These are phyloP conservation scores for Exophiala lecanii-corni DNA, from an alignment of 2,329 filamentous ascomycete species.

Conservation along the genomic window DNA sequence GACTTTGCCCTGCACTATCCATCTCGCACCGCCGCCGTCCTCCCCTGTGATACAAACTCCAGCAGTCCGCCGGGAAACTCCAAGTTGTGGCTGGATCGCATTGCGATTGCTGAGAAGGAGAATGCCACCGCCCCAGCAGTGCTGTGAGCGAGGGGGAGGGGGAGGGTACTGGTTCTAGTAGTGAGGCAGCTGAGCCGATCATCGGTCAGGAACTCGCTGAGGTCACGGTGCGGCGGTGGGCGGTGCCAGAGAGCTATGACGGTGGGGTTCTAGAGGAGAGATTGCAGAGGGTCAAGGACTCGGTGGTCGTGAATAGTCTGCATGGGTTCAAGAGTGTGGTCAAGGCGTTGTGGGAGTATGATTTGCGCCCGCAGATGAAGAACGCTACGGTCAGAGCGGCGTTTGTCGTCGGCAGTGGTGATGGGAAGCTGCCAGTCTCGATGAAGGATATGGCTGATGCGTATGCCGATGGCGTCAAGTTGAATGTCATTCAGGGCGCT, in stretches of 20 bases:
- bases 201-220: constrained; percentile 62
- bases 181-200: too few species aligned
- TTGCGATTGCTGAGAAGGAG: constrained; percentile 60
- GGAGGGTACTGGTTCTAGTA: too few species aligned
- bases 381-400: constrained; percentile 22
- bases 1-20: constrained; percentile 67
- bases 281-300: constrained; percentile 58
- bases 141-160: too few species aligned
- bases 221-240: constrained; percentile 72
- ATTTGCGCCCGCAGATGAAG: constrained; percentile 43
- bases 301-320: constrained; percentile 66
- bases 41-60: constrained; percentile 75
- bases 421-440: constrained; percentile 70
- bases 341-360: constrained; percentile 54
- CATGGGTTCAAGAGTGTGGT: constrained; percentile 76
- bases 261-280: constrained; percentile 43
- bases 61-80: constrained; percentile 69
- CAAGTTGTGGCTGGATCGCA: constrained; percentile 73
- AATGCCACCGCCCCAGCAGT: constrained; percentile 32
- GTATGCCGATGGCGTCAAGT: constrained; percentile 57
- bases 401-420: constrained; percentile 34
- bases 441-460: constrained; percentile 57
- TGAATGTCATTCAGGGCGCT: constrained; percentile 63
- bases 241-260: constrained; percentile 58
- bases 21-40: constrained; percentile 53